Base-by-base conservation (phyloP, 2,329 filamentous ascomycete genomes). In the Fusarium sp. region DNA sequence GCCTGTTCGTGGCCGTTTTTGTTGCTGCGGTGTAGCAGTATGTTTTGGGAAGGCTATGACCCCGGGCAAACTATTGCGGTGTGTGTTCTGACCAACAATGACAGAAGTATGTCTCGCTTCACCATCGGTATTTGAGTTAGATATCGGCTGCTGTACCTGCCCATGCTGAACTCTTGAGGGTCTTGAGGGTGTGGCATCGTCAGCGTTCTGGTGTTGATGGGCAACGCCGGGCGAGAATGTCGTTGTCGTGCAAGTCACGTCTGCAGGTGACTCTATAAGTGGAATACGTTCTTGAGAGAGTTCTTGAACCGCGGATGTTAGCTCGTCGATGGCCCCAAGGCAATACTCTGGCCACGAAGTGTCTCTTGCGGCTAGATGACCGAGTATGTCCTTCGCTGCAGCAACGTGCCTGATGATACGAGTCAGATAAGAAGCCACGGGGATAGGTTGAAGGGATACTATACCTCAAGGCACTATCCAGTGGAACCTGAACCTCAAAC, bases 401-500 rank as follows among this genome's bases (percentile, higher is more conserved):
- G 72, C 67, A 7, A 77, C 74, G 13, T 78, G 72, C 22, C 77
- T 78, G 14, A 7, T 5, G 5, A 14, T 11, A 26, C 17, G 13
- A 26, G 26, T 58, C 7, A 61, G 42, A 4, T 3, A 6, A 20
- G 15, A 5, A 2, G 2, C 1, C 10, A 20, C 4, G 1, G 2
- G 18, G 3, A 1, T 2, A 1, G 17, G 3, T 8, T 2, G 8
- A 15, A 1, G 7, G 1, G 9, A 8, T 20, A 3, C 5, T 8
- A 14, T 79, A 84, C 79, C 80, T 82, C 5, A 81, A 65, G 1
- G 81, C 81, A 15, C 79, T 78, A 0, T 74, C 58, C 0, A 79
- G 62, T 1, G 81, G 77, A 5, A 85, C 73, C 33, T 85, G 79
- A 1, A 78, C 78, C 62, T 84, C 82, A 63, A 82, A 83, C 0